A percentile compares a stretch with the other conserved stretches of the same genome.
phyloP scores from a whole-genome alignment of 306 rosid species.

The Elaeagnus macrophylla region DNA sequence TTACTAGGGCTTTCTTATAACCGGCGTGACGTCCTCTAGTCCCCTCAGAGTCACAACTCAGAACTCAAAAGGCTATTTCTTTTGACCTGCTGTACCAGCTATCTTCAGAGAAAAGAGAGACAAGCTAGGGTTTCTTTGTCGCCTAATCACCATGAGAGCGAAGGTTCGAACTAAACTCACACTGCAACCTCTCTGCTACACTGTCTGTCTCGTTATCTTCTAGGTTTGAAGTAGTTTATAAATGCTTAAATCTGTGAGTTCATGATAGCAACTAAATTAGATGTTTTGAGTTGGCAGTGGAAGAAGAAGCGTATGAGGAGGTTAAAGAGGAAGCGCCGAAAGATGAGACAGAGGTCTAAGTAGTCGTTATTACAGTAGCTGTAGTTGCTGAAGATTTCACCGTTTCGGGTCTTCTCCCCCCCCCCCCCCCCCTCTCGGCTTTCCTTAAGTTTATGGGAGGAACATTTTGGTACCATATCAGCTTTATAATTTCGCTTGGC shows the following conservation, averaged over 20 bases:
- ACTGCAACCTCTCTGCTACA: too few species aligned
- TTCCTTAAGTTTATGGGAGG: too few species aligned
- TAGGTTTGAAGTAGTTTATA: background rate
- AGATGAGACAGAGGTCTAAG: slow-evolving; percentile 95
- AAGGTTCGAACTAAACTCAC: slow-evolving; percentile 12
- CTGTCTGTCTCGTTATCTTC: background rate
- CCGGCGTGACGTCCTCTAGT: background rate
- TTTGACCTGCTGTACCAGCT: too few species aligned
- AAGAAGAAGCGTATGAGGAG: slow-evolving; percentile 99
- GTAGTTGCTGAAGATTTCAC: too few species aligned
- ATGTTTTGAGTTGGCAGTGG: slow-evolving; percentile 39
- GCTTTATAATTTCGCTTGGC: too few species aligned
- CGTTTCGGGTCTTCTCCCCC: too few species aligned
- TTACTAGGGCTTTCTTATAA: slow-evolving; percentile 16
- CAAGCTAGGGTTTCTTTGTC: slow-evolving; percentile 3
- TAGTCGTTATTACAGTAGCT: too few species aligned
- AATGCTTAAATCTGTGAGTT: background rate
- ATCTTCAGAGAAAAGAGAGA: background rate
- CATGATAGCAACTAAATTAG: background rate
- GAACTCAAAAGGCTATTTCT: too few species aligned
- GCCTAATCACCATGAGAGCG: slow-evolving; percentile 22
- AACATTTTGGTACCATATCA: too few species aligned
- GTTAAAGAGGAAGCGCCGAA: slow-evolving; percentile 91
- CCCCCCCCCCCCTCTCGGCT: too few species aligned
- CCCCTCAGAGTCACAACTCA: background rate